These are phyloP conservation scores for Pythium plurisporium DNA, from an alignment of 352 stramenopile species.

Conservation along the genomic window DNA sequence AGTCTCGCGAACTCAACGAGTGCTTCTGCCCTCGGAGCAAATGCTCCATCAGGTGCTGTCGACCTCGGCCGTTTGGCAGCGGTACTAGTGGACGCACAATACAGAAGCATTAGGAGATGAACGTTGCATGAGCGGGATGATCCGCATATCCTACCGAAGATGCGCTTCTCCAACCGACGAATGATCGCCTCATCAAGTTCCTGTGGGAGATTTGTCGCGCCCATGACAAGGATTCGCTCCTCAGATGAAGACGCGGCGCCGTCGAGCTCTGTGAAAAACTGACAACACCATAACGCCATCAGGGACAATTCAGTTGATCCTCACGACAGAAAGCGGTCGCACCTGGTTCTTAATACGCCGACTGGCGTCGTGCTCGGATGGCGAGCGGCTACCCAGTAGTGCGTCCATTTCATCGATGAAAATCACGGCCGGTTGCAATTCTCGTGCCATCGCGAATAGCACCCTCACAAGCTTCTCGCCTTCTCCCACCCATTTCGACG, in stretches of 20 bases:
- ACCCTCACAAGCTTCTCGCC: constrained; percentile 93
- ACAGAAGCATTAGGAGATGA: background rate
- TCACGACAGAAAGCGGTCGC: background rate
- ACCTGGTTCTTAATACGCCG: constrained; percentile 89
- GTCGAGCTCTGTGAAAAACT: constrained; percentile 89
- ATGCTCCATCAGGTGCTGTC: constrained; percentile 54
- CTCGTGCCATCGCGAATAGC: constrained; percentile 90
- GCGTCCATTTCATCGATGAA: constrained; percentile 91
- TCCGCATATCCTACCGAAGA: constrained; percentile 60
- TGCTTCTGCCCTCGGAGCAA: constrained; percentile 51
- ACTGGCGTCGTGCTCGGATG: constrained; percentile 83
- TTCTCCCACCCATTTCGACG: constrained; percentile 89
- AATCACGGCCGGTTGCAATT: constrained; percentile 80
- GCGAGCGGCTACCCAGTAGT: constrained; percentile 65
- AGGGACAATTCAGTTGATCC: background rate
- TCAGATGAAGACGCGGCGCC: constrained; percentile 63
- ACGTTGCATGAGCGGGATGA: background rate
- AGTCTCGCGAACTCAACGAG: constrained; percentile 48
- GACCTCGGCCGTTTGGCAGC: constrained; percentile 50
- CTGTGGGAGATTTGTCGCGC: constrained; percentile 81
- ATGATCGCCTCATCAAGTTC: constrained; percentile 87
- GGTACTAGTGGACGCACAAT: constrained; percentile 38
- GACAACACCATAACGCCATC: background rate
- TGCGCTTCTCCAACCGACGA: constrained; percentile 80
- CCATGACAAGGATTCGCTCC: constrained; percentile 85